Evolutionary conservation across 2,329 filamentous ascomycete species (phyloP), one percentile per base, ranked within the genome.

Genomic region (Dactylellina leptospora): DNA sequence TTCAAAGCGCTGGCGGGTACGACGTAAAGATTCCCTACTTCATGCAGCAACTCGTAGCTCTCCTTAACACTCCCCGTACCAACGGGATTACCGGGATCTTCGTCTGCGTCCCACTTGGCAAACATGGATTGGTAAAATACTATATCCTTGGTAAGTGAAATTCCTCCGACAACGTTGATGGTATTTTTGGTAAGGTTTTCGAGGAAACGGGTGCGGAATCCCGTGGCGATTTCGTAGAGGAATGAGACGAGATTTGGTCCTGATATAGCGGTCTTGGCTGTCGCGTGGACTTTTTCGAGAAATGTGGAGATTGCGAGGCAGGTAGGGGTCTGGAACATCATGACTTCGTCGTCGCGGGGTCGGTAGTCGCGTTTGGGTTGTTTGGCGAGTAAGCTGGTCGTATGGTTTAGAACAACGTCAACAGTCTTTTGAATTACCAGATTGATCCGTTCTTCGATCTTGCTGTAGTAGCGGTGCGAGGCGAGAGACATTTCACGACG

Each of bases 71-170:
- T 83, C 77, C 78, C 78, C 1, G 79, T 78, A 4, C 78, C 78
- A 60, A 81, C 80, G 51, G 79, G 77, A n/a, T 63, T 63, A 8
- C 40, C 30, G 16, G 59, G 61, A 36, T 64, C 54, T 18, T 62
- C 69, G 45, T 90, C 87, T 76, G 85, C 84, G 25, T 90, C 86
- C 92, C 92, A 97, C 30, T 88, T 88, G 74, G 91, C 88, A 75
- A 99, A 84, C 9, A 96, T 87, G 72, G 93, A 89, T 6, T 91
- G 90, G 80, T 99, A 99, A 78, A 92, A 92, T 33, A 92, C 91
- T 79, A 97, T 93, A 79, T 99, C 95, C 81, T 97, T 96, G 33
- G 90, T 93, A 23, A 97, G 91, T 86, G 97, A 95, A 48, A 99
- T 86, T 1, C 92, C 95, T 73, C 95, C 95, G 0, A 93, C 93